phyloP scores from a whole-genome alignment of 2,329 filamentous ascomycete genomes.

The Hypoxylon sp. region DNA sequence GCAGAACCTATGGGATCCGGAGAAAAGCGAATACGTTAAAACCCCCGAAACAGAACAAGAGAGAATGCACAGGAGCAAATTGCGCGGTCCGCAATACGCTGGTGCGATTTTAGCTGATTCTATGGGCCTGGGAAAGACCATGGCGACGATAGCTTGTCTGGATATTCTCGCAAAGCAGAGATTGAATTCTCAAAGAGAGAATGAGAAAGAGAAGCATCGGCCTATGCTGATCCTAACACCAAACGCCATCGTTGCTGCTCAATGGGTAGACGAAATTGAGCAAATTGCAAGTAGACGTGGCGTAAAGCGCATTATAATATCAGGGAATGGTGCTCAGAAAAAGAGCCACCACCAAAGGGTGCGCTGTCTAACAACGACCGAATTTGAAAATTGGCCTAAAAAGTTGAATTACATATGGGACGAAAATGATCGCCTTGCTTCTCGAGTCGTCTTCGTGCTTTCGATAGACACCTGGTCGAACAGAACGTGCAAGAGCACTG shows the following conservation, averaged over 20 bases:
- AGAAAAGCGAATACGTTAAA: conserved; percentile 5
- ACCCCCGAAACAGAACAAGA: conserved; percentile 16
- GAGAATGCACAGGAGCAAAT: conserved; percentile 26
- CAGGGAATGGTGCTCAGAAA: neutral
- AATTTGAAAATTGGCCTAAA: conserved; percentile 41
- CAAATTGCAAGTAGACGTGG: conserved; percentile 22
- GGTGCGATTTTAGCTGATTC: conserved; percentile 50
- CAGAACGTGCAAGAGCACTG: conserved; percentile 32
- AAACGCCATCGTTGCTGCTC: conserved; percentile 43
- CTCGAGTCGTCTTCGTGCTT: conserved; percentile 44
- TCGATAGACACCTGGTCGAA: conserved; percentile 47
- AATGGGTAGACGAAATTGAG: conserved; percentile 48
- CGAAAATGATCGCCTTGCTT: conserved; percentile 29
- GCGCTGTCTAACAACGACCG: conserved; percentile 1
- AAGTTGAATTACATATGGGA: conserved; percentile 46
- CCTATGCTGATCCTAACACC: conserved; percentile 48
- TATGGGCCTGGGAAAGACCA: conserved; percentile 50
- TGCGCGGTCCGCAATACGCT: conserved; percentile 44
- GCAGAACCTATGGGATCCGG: neutral
- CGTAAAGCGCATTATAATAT: conserved; percentile 20
- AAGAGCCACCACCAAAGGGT: conserved; percentile 6
- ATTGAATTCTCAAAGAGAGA: conserved; percentile 32
- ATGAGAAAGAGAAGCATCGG: conserved; percentile 29
- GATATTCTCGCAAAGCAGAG: conserved; percentile 42
- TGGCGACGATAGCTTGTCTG: conserved; percentile 43